Conservation (phyloP, 2,329 filamentous ascomycete species). For the Monosporascus sp. region DNA sequence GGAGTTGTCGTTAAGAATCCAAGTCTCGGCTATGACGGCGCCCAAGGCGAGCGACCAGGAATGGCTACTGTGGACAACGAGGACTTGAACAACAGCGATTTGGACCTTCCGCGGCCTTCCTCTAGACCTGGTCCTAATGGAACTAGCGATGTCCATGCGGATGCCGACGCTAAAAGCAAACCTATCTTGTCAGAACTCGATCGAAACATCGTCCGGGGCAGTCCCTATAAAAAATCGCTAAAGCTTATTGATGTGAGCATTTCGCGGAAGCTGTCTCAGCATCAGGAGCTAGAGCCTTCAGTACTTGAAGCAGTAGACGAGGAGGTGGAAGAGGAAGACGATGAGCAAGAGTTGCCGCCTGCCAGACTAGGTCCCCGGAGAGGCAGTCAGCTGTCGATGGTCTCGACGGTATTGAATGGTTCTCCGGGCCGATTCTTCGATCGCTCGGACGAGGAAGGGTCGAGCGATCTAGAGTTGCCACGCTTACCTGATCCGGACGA, state of each 20-base stretch:
- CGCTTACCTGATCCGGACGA: conserved; percentile 26
- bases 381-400: conserved; percentile 22
- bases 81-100: neutral
- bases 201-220: conserved; percentile 22
- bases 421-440: conserved; percentile 33
- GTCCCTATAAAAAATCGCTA: conserved; percentile 11
- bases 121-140: conserved; percentile 10
- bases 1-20: conserved; percentile 4
- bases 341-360: conserved; percentile 25
- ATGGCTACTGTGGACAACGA: neutral
- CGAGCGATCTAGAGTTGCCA: conserved; percentile 37
- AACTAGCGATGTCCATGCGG: conserved; percentile 11
- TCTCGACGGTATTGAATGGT: conserved; percentile 35
- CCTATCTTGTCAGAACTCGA: conserved; percentile 21
- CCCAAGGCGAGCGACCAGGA: conserved; percentile 4
- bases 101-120: neutral
- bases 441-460: conserved; percentile 41
- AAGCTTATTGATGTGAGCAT: conserved; percentile 2
- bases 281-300: conserved; percentile 23
- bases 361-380: conserved; percentile 15
- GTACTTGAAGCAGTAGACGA: conserved; percentile 27
- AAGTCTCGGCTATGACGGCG: conserved; percentile 11
- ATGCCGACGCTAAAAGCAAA: conserved; percentile 1
- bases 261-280: conserved; percentile 9
- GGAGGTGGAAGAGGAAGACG: conserved; percentile 17